Percentiles rank a stretch among this genome's conserved stretches.
Evolutionary conservation across 306 rosid species (phyloP).

Genomic region (Senna tora): DNA sequence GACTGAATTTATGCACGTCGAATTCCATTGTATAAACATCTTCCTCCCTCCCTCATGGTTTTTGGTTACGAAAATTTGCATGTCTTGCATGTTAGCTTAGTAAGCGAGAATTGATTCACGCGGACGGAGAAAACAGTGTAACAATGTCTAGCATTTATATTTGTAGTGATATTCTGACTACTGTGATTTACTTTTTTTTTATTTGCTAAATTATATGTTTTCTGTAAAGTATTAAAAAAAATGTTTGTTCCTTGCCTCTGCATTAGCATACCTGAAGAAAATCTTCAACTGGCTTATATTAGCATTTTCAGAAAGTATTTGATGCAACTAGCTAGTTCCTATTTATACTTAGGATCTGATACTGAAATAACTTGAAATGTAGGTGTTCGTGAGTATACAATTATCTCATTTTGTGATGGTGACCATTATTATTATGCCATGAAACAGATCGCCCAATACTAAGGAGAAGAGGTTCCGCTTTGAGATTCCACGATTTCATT

Average conservation of each 20-base stretch:
- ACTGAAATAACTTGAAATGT: not conserved
- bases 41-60: not conserved
- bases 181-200: not conserved
- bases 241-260: not conserved
- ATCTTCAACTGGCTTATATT: not conserved
- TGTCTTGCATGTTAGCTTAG: not conserved
- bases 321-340: not conserved
- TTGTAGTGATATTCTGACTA: not conserved
- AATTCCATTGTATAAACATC: not conserved
- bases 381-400: not conserved
- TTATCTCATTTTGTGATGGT: not conserved
- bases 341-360: not conserved
- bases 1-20: too few relatives aligned
- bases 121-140: not conserved
- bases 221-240: not conserved
- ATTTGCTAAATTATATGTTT: not conserved
- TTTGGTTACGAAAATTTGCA: not conserved
- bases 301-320: not conserved
- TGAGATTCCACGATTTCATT: too few relatives aligned
- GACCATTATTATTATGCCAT: not conserved
- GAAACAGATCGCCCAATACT: constrained; percentile 43
- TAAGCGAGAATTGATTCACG: not conserved
- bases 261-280: not conserved
- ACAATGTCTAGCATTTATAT: not conserved
- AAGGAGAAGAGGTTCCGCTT: too few relatives aligned